Conservation (phyloP, 2,329 filamentous ascomycete genomes). For the Periconia macrospinosa region DNA sequence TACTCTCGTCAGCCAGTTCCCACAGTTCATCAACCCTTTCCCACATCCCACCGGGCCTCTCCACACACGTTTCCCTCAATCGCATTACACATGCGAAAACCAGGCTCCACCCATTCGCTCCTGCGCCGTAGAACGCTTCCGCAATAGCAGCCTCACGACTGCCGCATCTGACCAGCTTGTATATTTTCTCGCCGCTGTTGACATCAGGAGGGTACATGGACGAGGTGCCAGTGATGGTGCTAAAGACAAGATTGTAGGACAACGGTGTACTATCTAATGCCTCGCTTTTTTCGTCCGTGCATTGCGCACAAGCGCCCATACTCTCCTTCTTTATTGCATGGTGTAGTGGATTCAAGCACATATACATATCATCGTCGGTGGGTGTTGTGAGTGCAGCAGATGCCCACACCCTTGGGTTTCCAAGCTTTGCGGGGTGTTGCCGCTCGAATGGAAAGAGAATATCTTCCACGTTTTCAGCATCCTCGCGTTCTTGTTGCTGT, state of each 20-base stretch:
- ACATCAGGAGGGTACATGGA: conserved; percentile 1
- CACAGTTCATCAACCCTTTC: conserved; percentile 28
- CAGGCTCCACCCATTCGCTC: conserved; percentile 34
- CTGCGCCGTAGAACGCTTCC: conserved; percentile 32
- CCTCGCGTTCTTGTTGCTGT: conserved; percentile 1
- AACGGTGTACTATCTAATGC: conserved; percentile 24
- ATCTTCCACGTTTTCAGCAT: conserved; percentile 3
- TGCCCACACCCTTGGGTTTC: conserved; percentile 31
- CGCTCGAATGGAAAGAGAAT: conserved; percentile 16
- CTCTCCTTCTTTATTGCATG: conserved; percentile 9
- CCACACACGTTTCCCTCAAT: conserved; percentile 24
- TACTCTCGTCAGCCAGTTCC: conserved; percentile 23
- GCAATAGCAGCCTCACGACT: conserved; percentile 33
- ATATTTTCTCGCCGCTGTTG: conserved; percentile 24
- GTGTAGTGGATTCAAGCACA: conserved; percentile 22
- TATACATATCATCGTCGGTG: conserved; percentile 29
- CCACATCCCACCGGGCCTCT: conserved; percentile 11
- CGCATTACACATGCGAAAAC: conserved; percentile 36
- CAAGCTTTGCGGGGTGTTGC: conserved; percentile 20
- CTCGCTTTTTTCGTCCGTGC: conserved; percentile 30
- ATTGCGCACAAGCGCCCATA: conserved; percentile 21
- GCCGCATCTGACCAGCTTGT: conserved; percentile 35
- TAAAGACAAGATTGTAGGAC: conserved; percentile 30
- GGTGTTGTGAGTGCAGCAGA: conserved; percentile 32
- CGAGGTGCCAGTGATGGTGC: conserved; percentile 19